Base-by-base conservation (phyloP, 306 rosid species). In the Prinsepia uniflora region DNA sequence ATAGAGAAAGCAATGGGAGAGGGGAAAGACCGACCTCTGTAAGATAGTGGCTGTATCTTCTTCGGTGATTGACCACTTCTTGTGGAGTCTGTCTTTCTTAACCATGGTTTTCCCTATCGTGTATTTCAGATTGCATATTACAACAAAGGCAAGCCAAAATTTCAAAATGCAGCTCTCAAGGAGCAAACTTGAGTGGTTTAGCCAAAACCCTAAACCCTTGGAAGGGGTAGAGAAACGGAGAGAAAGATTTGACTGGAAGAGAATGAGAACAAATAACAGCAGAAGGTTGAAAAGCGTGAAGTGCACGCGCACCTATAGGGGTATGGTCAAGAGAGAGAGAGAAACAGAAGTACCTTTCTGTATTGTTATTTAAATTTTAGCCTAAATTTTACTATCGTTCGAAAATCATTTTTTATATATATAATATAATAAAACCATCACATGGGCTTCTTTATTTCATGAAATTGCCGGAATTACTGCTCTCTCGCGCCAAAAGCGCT, bases 1-100 rank as follows among this genome's bases (percentile, higher is more conserved):
- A 62, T 0, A 34, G 20, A 18, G 41, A 63, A 24, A 65, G 6
- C 6, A 42, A 8, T 2, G 56, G 18, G 14, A 30, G 50, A 53
- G 46, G 12, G 44, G 12, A 58, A 4, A 61, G 9, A 15, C 30
- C 47, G 2, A 87, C 98, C 90, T 89, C 18, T 78, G 83, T 4
- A 79, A 19, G 73, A 90, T 80, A 57, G 79, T 18, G 69, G 77
- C 83, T 8, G 79, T 67, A 6, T 86, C 92, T 44, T 80, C 77
- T 66, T 89, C 96, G 9, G 79, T 73, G 63, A 89, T 72, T 5
- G 75, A 48, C 5, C 75, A 75, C 49, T 81, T 90, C 67, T 46
- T 79, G 34, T 34, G 67, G 74, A 73, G 81, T 45, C 63, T 72
- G 6, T 54, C 34, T 44, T 53, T 81, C 72, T 80, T 85, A 14